Base-by-base conservation (phyloP, 2,329 filamentous ascomycete species). In the Colletotrichum filicis region DNA sequence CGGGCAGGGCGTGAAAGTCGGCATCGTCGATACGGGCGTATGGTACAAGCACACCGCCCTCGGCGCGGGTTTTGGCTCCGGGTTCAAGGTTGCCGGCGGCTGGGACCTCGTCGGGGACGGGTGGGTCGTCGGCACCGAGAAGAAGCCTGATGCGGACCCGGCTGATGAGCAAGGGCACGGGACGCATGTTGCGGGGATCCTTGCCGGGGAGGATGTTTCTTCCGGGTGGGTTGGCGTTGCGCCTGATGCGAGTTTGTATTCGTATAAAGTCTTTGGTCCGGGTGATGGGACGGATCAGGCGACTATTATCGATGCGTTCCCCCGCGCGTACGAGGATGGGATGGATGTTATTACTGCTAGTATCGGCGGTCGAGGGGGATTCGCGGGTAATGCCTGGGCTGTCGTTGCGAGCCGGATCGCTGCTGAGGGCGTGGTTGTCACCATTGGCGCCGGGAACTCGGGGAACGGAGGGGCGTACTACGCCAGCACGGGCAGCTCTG, bases 51-150 rank as follows among this genome's bases (percentile, higher is more conserved):
- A 77, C 42, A 19, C 64, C 30, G 69, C 68, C 5, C 82, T 87
- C 8, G 86, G 86, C n/a, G 85, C 85, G 7, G 84, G 86, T 52
- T 87, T 87, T 75, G 87, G 87, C 1, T 75, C 78, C 14, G 85
- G 84, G 0, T 87, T 81, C 75, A 81, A 86, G 26, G 82, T 88
- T 9, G 79, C 80, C 5, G 80, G 80, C 61, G 86, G 87, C 1
- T 81, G 80, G 58, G 86, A 87, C 61, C 79, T 87, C 65, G 81
- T 85, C 4, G 85, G 85, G 9, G 83, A 87, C 70, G 53, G 49
- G 9, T 78, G 73, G 65, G 77, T 76, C 14, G 79, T 77, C 19
- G 64, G 71, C 14, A 77, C 78, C 26, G 66, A 57, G 0, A 81
- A 81, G n/a, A 74, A 78, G 0, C 84, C 84, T 0, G 83, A 83